Evolutionary conservation across 305 asterid species (phyloP), one percentile per base, ranked within the genome.

Genomic region (Stenogyne calaminthoides): DNA sequence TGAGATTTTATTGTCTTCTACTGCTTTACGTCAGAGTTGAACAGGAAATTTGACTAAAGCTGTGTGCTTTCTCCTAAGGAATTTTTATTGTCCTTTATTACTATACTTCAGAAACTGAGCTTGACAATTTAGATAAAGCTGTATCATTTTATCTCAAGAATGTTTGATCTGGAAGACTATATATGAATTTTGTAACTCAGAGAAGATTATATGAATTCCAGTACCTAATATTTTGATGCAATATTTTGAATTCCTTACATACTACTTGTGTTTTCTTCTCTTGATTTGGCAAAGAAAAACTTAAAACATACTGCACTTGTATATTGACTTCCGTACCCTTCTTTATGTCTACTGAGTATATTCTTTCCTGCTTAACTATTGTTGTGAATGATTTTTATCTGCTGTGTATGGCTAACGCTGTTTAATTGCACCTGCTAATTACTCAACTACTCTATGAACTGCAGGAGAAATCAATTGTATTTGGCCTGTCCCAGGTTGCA

Each of bases 391-490:
- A 46, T 16, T 60, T 70, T 32, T 73, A 6, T 55, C 27, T 66
- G 49, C 59, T 63, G 67, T 71, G 25, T 16, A 12, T 36, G 62
- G 67, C 36, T 15, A 60, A 55, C 47, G 62, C 72, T 51, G 29
- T 10, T 72, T 55, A 36, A 36, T 47, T 67, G 49, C 11, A 12
- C 42, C 71, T 71, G 64, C 67, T 70, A 57, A 76, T 70, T 60
- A 70, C 75, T 58, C 64, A 55, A 44, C 58, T 72, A 19, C 57
- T 59, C 37, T 49, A n/a, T n/a, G n/a, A 69, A 73, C 78, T 84
- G 81, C 91, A 92, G 99, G 99, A 90, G 86, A 95, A 85, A 84
- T 81, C 91, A 76, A 84, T 87, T 77, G 81, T 86, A 64, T 95
- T 95, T 86, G 84, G 89, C 74, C 78, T 92, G 80, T 89, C 99